These are phyloP conservation scores for Penstemon barbatus DNA, from an alignment of 257 asterid genomes.

Conservation along the genomic window DNA sequence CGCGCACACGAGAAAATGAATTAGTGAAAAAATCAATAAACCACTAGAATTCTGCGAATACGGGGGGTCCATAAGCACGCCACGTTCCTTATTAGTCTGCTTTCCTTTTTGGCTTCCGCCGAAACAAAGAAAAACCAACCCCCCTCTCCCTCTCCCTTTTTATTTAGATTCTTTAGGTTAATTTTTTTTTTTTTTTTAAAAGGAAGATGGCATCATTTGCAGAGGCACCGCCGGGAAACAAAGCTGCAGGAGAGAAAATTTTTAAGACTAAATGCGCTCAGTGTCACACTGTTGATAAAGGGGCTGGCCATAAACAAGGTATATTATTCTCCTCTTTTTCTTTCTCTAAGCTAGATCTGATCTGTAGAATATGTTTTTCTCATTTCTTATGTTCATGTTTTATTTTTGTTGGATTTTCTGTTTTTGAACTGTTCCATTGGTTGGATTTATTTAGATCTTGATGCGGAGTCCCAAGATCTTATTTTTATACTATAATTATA, in stretches of 20 bases:
- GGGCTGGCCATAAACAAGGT: slow-evolving; percentile 15
- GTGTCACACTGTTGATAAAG: slow-evolving; percentile 13
- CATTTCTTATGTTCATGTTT: background rate
- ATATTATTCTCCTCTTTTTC: background rate
- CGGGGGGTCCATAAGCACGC: no score
- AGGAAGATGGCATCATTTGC: slow-evolving; percentile 42
- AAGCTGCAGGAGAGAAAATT: background rate
- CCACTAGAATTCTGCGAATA: no score
- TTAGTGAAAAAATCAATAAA: no score
- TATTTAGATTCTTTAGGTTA: no score
- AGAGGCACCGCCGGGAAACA: slow-evolving; percentile 48
- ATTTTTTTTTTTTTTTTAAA: no score
- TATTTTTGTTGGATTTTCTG: background rate
- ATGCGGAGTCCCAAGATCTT: background rate
- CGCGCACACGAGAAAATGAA: no score
- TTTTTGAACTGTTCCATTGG: background rate
- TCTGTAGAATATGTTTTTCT: background rate
- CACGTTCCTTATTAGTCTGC: no score
- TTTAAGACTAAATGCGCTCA: slow-evolving; percentile 11
- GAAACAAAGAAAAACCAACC: no score
- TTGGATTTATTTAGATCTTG: background rate
- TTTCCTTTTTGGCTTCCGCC: no score
- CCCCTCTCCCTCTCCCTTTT: no score
- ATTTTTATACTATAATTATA: no score
- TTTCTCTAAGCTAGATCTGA: background rate